Evolutionary conservation across 2,329 filamentous ascomycete genomes (phyloP), one percentile per base, ranked within the genome.

Genomic region (Botrytis fragariae): DNA sequence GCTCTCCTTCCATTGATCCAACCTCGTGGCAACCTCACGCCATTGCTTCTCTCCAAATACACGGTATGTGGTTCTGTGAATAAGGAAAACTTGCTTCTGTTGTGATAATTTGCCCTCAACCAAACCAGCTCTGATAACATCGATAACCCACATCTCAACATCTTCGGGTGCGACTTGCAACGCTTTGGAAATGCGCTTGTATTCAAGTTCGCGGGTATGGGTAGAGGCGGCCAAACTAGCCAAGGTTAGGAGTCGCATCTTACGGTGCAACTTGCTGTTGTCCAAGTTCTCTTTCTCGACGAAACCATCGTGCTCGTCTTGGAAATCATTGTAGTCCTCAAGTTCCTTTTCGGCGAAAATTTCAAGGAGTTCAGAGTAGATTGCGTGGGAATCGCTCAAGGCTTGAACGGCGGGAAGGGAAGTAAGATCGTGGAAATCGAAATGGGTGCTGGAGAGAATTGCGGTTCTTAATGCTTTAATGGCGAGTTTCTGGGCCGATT

Each of bases 21-120:
- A 86, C 75, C 95, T 89, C 76, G 92, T 93, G 75, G 94, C 93
- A 71, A 99, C 92, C 86, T 99, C 95, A 79, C 93, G 90, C 94
- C 97, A 99, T 86, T 99, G 96, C 88, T 97, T 97, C 86, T 97
- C 94, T 79, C 94, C 94, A 81, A 99, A 99, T 72, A 98, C 95
- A 75, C 96, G 92, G 88, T 98, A 98, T 74, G 94, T 97, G 79
- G 94, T 94, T 82, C 96, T 91, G 87, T 99, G 96, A 75, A 99
- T 94, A 71, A 98, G 88, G 88, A 99, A 98, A 76, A 95, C 93
- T 82, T 93, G 90, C 82, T 94, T 94, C 82, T 95, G 89, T 86
- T 99, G 96, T 74, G 93, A 96, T 78, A 99, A 90, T 85, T 97
- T 97, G 82, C 96, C 96, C 86, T 99, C 96, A 70, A 99, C 93